phyloP scores from a whole-genome alignment of 176 grass and related monocot species.

The Thinopyrum elongatum region DNA sequence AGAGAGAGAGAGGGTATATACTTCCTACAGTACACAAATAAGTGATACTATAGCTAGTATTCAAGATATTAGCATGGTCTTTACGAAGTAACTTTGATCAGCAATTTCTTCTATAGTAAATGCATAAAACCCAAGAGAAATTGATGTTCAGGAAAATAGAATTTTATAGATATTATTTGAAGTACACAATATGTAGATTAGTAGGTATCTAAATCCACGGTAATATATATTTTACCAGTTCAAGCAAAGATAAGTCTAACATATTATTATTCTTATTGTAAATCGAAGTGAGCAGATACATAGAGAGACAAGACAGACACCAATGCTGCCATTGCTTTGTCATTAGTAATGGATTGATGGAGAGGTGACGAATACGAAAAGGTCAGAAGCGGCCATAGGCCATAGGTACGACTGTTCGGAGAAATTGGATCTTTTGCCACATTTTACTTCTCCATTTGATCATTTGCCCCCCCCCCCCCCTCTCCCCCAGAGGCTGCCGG shows the following conservation, averaged over 20 bases:
- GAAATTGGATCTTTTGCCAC: too few relatives aligned
- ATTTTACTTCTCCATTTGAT: too few relatives aligned
- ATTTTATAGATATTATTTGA: background rate
- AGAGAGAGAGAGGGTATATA: too few relatives aligned
- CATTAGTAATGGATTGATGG: background rate
- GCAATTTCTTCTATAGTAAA: background rate
- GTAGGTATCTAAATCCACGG: too few relatives aligned
- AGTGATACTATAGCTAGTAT: too few relatives aligned
- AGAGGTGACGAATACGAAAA: background rate
- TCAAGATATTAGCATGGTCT: too few relatives aligned
- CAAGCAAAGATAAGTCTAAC: too few relatives aligned
- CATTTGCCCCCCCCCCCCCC: too few relatives aligned
- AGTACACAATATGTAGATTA: too few relatives aligned
- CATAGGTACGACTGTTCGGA: background rate
- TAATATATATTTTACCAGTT: background rate
- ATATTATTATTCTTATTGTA: background rate
- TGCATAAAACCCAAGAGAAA: background rate
- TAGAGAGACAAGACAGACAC: background rate
- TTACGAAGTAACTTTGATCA: too few relatives aligned
- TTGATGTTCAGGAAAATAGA: background rate
- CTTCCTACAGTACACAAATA: too few relatives aligned
- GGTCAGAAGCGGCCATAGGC: background rate
- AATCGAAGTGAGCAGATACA: background rate
- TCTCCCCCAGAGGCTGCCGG: too few relatives aligned
- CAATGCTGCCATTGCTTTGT: background rate